Evolutionary conservation across 2,329 filamentous ascomycete species (phyloP).

Genomic region (Stagonosporopsis chrysanthemi): DNA sequence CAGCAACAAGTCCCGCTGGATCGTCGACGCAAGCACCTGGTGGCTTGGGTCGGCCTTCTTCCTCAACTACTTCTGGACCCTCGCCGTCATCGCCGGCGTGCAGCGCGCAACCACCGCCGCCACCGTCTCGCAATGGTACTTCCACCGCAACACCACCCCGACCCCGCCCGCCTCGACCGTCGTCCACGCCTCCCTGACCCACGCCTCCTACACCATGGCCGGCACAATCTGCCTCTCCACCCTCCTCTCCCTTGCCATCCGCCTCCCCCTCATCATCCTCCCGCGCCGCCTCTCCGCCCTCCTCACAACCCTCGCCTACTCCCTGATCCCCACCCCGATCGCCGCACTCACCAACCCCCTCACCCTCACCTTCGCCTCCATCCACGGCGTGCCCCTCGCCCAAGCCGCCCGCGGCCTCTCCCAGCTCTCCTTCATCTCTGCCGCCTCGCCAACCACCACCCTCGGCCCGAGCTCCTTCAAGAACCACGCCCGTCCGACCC

Average conservation of each 20-base stretch:
- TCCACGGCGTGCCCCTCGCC: constrained; percentile 85
- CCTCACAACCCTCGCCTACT: constrained; percentile 75
- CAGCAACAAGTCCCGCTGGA: constrained; percentile 64
- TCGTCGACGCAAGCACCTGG: constrained; percentile 90
- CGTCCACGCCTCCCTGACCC: constrained; percentile 80
- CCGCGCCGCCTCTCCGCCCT: constrained; percentile 76
- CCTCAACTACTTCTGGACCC: constrained; percentile 93
- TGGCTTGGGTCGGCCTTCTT: constrained; percentile 94
- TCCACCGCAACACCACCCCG: constrained; percentile 85
- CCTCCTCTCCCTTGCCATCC: constrained; percentile 78
- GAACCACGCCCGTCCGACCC: constrained; percentile 55
- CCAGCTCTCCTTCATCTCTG: constrained; percentile 81
- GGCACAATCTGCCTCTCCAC: constrained; percentile 92
- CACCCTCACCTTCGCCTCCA: constrained; percentile 89
- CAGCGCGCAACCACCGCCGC: constrained; percentile 92
- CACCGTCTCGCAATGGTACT: constrained; percentile 98
- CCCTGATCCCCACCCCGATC: constrained; percentile 84
- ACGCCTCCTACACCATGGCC: constrained; percentile 86
- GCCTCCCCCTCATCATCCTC: constrained; percentile 83
- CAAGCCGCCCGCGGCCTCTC: constrained; percentile 80
- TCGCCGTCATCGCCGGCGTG: constrained; percentile 84
- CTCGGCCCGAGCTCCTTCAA: constrained; percentile 53
- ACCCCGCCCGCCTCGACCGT: constrained; percentile 80
- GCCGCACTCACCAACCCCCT: constrained; percentile 88
- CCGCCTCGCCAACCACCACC: constrained; percentile 76